Base-by-base conservation (phyloP, 2,329 filamentous ascomycete species). In the Podosphaera fusca region DNA sequence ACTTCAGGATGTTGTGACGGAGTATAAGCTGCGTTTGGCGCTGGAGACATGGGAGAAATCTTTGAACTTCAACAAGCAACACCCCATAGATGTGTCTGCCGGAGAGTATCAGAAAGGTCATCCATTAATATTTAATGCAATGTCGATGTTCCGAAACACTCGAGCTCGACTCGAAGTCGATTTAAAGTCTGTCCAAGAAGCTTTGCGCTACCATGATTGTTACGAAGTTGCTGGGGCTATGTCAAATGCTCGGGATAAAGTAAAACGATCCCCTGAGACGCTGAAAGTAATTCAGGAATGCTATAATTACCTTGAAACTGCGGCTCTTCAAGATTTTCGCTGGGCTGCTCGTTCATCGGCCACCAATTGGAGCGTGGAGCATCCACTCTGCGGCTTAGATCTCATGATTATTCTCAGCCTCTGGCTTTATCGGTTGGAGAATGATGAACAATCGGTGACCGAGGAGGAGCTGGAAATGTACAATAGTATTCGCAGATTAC, bases 31-130 rank as follows among this genome's bases (percentile, higher is more conserved):
- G 60, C 82, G 92, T 58, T 80, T 95, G 56, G 92, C 92, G 55
- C 75, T 98, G 56, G 90, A 96, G 73, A 95, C 90, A n/a, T 98
- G 92, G 92, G 88, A 96, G 74, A 94, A 86, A 72, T 95, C 90
- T 46, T 79, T 96, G 30, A 87, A 94, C 58, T 78, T 94, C 60
- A 95, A 89, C 69, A 90, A 96, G 72, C 84, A 88, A 2, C 92
- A 98, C 71, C 82, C 80, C 12, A 86, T 90, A 56, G 79, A 87
- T 10, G 87, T 95, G 55, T 87, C 89, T 56, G 78, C 96, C 62
- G 94, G 87, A 68, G 89, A 90, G 34, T 90, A 92, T 53, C 89
- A 96, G 72, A 94, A 94, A 70, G 89, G 89, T 14, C 92, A 96
- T 67, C 92, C 92, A 21, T 75, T 98, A 56, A 88, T 95, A 65